These are phyloP conservation scores for Hypoxylon sp. DNA, from an alignment of 2,329 filamentous ascomycete species.

Conservation along the genomic window DNA sequence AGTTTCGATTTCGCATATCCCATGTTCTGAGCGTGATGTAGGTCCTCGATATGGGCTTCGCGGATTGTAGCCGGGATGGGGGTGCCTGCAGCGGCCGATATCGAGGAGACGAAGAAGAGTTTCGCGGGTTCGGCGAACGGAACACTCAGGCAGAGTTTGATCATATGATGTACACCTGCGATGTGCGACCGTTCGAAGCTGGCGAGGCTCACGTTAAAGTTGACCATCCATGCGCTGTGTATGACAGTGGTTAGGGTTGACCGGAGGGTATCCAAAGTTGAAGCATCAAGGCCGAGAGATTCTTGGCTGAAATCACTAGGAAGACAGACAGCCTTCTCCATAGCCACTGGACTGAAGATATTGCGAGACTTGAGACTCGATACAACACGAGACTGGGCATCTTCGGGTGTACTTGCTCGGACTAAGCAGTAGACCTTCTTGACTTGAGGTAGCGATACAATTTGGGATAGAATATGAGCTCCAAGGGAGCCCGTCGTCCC, in stretches of 20 bases:
- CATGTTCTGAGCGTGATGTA: constrained; percentile 62
- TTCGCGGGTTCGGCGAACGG: constrained; percentile 55
- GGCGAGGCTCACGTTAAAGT: constrained; percentile 65
- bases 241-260: constrained; percentile 60
- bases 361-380: constrained; percentile 54
- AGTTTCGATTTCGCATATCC: constrained; percentile 67
- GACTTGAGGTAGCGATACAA: constrained; percentile 71
- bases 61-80: constrained; percentile 55
- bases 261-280: constrained; percentile 50
- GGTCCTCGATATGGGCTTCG: constrained; percentile 57
- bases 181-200: constrained; percentile 65
- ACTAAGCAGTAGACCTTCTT: constrained; percentile 65
- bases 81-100: constrained; percentile 59
- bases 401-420: constrained; percentile 58
- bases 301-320: constrained; percentile 59
- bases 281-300: constrained; percentile 58
- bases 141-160: constrained; percentile 58
- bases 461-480: constrained; percentile 69
- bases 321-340: constrained; percentile 57
- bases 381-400: constrained; percentile 53
- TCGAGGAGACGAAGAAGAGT: constrained; percentile 63
- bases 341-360: constrained; percentile 54
- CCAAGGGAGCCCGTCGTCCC: constrained; percentile 74
- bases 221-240: constrained; percentile 69
- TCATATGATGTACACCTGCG: constrained; percentile 61